These are phyloP conservation scores for Mortierella sp. DNA, from an alignment of 371 early-diverging fungal species.

Conservation along the genomic window DNA sequence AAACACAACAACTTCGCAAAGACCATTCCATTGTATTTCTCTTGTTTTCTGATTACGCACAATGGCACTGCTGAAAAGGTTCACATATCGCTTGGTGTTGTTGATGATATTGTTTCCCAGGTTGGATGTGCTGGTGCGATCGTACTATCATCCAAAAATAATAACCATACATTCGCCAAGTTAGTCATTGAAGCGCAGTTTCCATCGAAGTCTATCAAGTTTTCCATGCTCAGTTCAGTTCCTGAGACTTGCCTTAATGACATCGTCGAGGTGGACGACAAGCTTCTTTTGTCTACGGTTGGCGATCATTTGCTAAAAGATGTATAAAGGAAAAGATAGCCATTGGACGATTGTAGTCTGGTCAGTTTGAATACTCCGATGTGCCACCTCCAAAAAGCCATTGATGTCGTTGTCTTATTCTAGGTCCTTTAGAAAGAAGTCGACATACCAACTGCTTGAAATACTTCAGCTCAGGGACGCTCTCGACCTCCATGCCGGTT, in stretches of 20 bases:
- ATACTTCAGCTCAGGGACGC: conserved; percentile 59
- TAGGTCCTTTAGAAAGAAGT: too few species aligned
- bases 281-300: conserved; percentile 68
- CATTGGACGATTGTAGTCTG: background rate
- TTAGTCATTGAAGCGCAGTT: conserved; percentile 8
- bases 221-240: too few species aligned
- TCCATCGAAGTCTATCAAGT: too few species aligned
- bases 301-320: conserved; percentile 71
- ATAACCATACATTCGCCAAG: background rate
- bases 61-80: conserved; percentile 81
- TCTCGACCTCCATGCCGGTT: conserved; percentile 59
- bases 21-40: too few species aligned
- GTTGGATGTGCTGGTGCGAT: conserved; percentile 40
- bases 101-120: conserved; percentile 73
- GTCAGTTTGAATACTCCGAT: too few species aligned
- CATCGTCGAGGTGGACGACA: conserved; percentile 71
- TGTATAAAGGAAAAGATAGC: too few species aligned
- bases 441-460: conserved; percentile 48
- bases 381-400: too few species aligned
- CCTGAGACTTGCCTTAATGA: conserved; percentile 60
- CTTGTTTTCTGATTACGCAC: conserved; percentile 40
- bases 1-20: background rate
- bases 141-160: conserved; percentile 22
- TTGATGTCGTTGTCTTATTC: too few species aligned
- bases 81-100: conserved; percentile 90